These are phyloP conservation scores for Carex scoparia DNA, from an alignment of 176 grass and related monocot genomes.

Conservation along the genomic window DNA sequence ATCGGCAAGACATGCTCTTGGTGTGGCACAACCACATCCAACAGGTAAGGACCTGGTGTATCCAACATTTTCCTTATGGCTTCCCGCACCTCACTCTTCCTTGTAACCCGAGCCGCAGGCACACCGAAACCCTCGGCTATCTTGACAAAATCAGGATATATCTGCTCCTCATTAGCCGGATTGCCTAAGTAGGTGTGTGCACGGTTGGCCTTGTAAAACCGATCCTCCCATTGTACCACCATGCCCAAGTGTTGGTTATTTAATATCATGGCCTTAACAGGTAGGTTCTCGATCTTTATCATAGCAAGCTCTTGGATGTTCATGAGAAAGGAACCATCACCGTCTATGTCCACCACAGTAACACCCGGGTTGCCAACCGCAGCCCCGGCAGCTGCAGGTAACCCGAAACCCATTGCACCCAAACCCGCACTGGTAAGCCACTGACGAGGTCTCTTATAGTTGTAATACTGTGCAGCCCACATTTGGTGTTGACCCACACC, in stretches of 20 bases:
- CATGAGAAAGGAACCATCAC: conserved; percentile 94
- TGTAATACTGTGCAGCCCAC: conserved; percentile 95
- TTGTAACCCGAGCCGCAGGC: conserved; percentile 75
- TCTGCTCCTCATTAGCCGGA: conserved; percentile 57
- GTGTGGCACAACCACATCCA: conserved; percentile 84
- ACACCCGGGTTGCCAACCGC: conserved; percentile 73
- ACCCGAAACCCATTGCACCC: conserved; percentile 90
- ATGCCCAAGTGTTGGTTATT: conserved; percentile 98
- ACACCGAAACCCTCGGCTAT: conserved; percentile 75
- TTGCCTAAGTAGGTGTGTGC: conserved; percentile 89
- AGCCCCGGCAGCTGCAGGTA: conserved; percentile 83
- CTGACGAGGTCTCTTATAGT: conserved; percentile 58
- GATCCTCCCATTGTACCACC: conserved; percentile 84
- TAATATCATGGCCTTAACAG: conserved; percentile 65
- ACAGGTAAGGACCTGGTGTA: conserved; percentile 75
- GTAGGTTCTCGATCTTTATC: conserved; percentile 79
- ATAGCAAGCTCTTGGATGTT: conserved; percentile 89
- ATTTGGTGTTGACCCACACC: conserved; percentile 96
- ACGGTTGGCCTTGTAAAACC: conserved; percentile 91
- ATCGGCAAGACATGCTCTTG: conserved; percentile 97
- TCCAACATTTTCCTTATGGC: conserved; percentile 88
- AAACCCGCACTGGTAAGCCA: conserved; percentile 72
- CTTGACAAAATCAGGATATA: conserved; percentile 86
- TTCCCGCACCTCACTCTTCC: conserved; percentile 56
- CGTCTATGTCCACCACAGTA: conserved; percentile 85